A percentile compares a stretch with the other conserved stretches of the same genome.
Evolutionary conservation across 2,329 filamentous ascomycete genomes (phyloP).

Genomic region (Ascochyta fabae): DNA sequence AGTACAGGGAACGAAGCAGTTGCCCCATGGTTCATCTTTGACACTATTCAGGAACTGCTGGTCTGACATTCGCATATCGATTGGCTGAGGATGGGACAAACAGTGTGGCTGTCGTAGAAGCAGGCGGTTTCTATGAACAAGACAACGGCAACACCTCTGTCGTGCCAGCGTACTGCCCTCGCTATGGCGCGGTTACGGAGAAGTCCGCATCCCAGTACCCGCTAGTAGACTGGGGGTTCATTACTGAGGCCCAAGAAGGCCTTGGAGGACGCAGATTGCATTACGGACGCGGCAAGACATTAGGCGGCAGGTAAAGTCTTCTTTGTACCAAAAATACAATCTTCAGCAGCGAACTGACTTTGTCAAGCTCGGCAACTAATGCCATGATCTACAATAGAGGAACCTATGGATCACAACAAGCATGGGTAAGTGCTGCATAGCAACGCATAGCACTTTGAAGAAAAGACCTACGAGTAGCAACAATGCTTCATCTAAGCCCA

Average conservation of each 20-base stretch:
- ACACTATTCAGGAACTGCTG: not conserved
- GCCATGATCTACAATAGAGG: not conserved
- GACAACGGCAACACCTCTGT: not conserved
- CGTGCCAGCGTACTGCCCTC: conserved; percentile 1
- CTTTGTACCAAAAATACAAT: not conserved
- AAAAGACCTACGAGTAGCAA: not conserved
- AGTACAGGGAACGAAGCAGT: not conserved
- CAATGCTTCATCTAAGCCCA: not conserved
- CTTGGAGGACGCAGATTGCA: not conserved
- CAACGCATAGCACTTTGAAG: not conserved
- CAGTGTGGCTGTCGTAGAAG: conserved; percentile 6
- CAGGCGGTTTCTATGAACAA: conserved; percentile 14
- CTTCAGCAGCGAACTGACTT: not conserved
- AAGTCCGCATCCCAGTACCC: not conserved
- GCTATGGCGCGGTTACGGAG: not conserved
- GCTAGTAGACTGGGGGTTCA: not conserved
- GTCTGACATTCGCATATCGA: not conserved
- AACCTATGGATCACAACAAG: not conserved
- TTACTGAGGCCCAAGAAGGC: not conserved
- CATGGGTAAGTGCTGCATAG: not conserved
- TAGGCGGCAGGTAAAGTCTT: not conserved
- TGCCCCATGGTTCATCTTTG: not conserved
- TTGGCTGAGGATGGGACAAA: not conserved
- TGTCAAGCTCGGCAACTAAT: not conserved
- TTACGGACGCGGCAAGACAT: not conserved